phyloP scores from a whole-genome alignment of 441 rosid species.

The Corymbia citriodora region DNA sequence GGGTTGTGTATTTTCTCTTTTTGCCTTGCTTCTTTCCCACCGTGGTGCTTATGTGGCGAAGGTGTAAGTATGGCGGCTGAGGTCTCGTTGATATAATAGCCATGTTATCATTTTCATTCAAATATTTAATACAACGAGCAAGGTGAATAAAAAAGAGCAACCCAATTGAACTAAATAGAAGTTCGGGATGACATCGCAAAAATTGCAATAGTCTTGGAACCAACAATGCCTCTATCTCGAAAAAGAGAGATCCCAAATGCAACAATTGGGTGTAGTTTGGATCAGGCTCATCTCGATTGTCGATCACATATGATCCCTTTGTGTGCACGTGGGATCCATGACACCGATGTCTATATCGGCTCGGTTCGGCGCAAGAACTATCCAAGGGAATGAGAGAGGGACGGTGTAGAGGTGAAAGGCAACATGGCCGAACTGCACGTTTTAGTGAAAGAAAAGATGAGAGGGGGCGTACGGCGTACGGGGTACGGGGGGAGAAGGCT shows the following conservation, averaged over 20 bases:
- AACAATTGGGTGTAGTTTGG: accelerated
- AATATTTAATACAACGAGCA: background rate
- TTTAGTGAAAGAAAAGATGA: background rate
- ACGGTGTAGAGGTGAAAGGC: background rate
- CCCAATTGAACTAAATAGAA: background rate
- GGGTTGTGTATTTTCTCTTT: background rate
- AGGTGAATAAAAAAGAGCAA: background rate
- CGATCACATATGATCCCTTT: background rate
- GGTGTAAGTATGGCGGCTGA: background rate
- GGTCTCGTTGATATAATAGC: accelerated
- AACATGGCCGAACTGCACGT: background rate
- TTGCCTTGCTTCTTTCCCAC: background rate
- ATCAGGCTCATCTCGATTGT: background rate
- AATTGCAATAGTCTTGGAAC: background rate
- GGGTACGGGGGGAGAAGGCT: background rate
- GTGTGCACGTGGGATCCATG: background rate
- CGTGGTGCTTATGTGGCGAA: background rate
- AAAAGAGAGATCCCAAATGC: background rate
- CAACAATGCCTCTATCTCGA: background rate
- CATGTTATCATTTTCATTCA: accelerated
- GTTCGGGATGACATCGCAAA: accelerated
- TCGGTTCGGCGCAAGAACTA: background rate
- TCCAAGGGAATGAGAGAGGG: background rate
- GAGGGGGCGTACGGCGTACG: background rate
- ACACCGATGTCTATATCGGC: background rate